phyloP scores from a whole-genome alignment of 2,329 filamentous ascomycete species.

The Hymenoscyphus scutula region DNA sequence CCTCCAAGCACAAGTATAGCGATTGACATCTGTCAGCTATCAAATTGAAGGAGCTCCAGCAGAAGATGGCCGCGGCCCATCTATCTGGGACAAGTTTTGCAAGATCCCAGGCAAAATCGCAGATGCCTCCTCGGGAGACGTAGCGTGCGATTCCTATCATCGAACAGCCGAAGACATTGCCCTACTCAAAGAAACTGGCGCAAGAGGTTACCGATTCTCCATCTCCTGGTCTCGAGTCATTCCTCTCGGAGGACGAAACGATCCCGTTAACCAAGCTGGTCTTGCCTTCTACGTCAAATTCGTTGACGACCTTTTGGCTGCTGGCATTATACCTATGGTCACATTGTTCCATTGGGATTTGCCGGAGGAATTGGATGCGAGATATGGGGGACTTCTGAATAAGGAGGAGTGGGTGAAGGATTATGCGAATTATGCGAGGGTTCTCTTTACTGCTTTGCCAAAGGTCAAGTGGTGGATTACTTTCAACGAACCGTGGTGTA shows the following conservation, averaged over 20 bases:
- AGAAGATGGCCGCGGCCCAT: constrained; percentile 75
- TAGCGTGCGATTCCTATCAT: constrained; percentile 86
- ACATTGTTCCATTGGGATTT: constrained; percentile 90
- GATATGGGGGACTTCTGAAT: constrained; percentile 79
- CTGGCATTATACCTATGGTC: constrained; percentile 75
- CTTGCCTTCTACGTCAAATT: constrained; percentile 77
- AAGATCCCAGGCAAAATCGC: constrained; percentile 78
- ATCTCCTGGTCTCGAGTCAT: constrained; percentile 83
- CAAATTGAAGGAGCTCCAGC: constrained; percentile 78
- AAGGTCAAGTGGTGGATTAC: constrained; percentile 88
- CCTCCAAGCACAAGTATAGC: not conserved
- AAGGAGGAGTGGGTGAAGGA: constrained; percentile 79
- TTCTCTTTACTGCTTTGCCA: constrained; percentile 71
- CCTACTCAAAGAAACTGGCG: constrained; percentile 70
- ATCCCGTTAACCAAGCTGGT: constrained; percentile 76
- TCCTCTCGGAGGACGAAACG: constrained; percentile 77
- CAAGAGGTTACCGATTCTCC: constrained; percentile 79
- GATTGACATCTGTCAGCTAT: constrained; percentile 55
- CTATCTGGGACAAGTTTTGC: constrained; percentile 91
- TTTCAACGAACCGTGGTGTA: constrained; percentile 89
- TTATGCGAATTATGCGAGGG: constrained; percentile 74
- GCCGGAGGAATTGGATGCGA: constrained; percentile 72
- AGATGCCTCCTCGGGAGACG: constrained; percentile 69
- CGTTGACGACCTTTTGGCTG: constrained; percentile 72
- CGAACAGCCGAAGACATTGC: constrained; percentile 73